Conservation (phyloP, 805 yeast genomes). For the Sugiyamaella marilandica region DNA sequence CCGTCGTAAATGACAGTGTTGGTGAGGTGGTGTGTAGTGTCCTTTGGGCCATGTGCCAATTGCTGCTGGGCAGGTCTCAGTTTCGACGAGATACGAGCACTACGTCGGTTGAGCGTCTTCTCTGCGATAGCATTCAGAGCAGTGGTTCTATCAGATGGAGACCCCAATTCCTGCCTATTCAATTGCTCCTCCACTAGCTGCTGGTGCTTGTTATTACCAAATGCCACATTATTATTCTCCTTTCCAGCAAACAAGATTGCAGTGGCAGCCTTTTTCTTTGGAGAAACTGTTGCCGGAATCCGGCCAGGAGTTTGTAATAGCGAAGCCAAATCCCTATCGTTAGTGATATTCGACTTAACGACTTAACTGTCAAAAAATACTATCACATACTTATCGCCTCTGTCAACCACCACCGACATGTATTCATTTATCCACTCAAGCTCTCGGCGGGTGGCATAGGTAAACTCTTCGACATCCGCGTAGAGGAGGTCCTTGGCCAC, state of each 20-base stretch:
- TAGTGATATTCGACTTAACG: neutral
- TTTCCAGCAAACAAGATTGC: neutral
- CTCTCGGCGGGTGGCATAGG: constrained; percentile 37
- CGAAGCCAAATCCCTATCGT: constrained; percentile 16
- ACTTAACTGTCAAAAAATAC: no score
- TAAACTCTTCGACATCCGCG: constrained; percentile 38
- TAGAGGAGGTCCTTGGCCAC: constrained; percentile 38
- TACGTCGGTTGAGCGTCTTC: neutral
- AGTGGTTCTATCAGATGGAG: neutral
- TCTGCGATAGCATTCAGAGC: neutral
- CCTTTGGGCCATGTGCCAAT: no score
- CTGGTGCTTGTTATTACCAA: neutral
- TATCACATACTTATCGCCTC: constrained; percentile 1
- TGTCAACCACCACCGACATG: constrained; percentile 34
- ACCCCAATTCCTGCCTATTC: neutral
- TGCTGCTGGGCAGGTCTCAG: no score
- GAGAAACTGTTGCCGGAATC: constrained; percentile 18
- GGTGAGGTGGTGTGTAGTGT: no score
- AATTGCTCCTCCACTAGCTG: no score
- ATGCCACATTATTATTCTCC: neutral
- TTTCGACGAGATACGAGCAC: no score
- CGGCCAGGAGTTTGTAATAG: constrained; percentile 28
- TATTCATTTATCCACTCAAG: constrained; percentile 41
- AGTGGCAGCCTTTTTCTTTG: constrained; percentile 13
- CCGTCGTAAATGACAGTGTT: no score